Evolutionary conservation across 2,329 filamentous ascomycete species (phyloP), one percentile per base, ranked within the genome.

Genomic region (Scopulariopsis brevicaulis): DNA sequence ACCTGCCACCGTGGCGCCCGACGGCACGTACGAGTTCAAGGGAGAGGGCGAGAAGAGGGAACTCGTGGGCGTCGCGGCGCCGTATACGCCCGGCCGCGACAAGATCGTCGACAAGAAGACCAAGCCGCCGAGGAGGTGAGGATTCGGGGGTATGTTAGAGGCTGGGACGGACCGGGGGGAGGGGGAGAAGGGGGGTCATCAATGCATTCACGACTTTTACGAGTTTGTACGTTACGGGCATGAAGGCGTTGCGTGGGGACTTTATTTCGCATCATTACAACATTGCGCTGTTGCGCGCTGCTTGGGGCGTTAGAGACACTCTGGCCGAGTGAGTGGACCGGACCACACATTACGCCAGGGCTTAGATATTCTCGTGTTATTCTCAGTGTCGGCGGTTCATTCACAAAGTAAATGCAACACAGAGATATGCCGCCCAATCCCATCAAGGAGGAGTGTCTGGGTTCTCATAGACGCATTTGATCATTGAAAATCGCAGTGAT

Each of bases 21-120:
- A 71, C 22, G 81, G 81, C 15, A 68, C 71, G 22, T 83, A 78
- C 63, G 74, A 80, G 60, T 79, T 83, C 64, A 74, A 71, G 51
- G 74, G 69, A 25, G 76, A 71, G 46, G 69, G 74, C 10, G 72
- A 68, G 60, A 74, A 77, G 60, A 73, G 77, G 61, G 69, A 67
- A 58, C 73, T 80, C 59, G 63, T 72, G 1, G 81, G 81, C 6
- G 69, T 84, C n/a, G 77, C 80, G 1, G 76, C 80, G 12, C 81
- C 82, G 2, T 84, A 82, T 64, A 72, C 72, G 8, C 82, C 82
- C 0, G 70, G 74, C 5, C 74, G 72, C 61, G 83, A 85, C 61
- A 76, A 71, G 59, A 62, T 82, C 20, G 55, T 55, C 2, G 70
- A 67, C 52, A 70, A 69, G 61, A 73, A 71, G 60, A 54, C 65